Conservation (phyloP, 2,329 filamentous ascomycete species). For the Cryphonectria nitschkei region DNA sequence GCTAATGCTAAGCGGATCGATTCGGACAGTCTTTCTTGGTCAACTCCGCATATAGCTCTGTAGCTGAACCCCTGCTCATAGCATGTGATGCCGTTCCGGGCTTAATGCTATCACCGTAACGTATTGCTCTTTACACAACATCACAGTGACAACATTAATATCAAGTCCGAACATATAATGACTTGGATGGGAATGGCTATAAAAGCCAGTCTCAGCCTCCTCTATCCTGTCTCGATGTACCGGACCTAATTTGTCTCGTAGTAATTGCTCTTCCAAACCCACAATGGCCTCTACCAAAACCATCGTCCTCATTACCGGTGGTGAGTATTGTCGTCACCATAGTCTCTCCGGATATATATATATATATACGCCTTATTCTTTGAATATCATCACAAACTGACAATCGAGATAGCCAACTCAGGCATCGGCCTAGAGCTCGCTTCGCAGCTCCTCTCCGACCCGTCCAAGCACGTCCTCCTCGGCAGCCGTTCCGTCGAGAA, state of each 20-base stretch:
- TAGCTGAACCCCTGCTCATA: background rate
- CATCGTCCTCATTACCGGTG: background rate
- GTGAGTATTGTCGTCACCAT: background rate
- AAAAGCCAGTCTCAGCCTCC: background rate
- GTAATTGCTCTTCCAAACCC: background rate
- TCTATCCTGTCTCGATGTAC: background rate
- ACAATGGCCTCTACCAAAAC: background rate
- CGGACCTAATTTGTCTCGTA: background rate
- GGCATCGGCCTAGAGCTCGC: conserved; percentile 6
- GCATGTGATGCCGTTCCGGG: background rate
- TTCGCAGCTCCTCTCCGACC: background rate
- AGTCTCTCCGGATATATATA: background rate
- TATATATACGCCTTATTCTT: no score
- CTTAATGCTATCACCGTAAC: background rate
- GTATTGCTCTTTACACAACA: background rate
- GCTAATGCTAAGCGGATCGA: background rate
- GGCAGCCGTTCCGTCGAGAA: conserved; percentile 11
- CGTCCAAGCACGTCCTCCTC: conserved; percentile 5
- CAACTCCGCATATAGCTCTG: background rate
- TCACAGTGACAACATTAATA: background rate
- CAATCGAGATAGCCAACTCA: background rate
- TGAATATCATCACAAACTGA: background rate
- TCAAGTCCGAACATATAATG: background rate
- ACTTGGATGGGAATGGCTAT: background rate
- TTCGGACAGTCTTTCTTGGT: background rate